Evolutionary conservation across 169 alveolate genomes (phyloP), one percentile per base, ranked within the genome.

Genomic region (Plasmodium ovale): DNA sequence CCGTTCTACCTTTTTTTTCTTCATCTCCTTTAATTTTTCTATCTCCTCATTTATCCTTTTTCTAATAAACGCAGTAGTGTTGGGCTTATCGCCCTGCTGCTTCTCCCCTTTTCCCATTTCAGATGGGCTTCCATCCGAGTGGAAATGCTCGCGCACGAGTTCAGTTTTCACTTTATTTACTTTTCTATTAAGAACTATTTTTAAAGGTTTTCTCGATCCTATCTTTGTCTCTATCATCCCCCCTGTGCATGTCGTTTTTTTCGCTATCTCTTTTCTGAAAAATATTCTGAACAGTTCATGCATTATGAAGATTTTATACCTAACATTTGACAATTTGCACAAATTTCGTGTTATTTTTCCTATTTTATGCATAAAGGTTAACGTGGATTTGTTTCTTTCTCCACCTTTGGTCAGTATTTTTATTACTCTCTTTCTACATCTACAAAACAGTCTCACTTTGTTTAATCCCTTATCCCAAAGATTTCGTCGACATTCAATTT

Each of bases 201-300:
- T 69, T 47, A 19, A 35, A 10, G 67, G 82, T 23, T 25, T 10
- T 39, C n/a, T 39, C 51, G 25, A 10, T 51, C 3, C 19, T 60
- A 12, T 14, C 71, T 9, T 60, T 25, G 6, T 21, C 6, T 29
- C 29, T 54, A 4, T 49, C 37, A 51, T 70, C 68, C 25, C 49
- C 65, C 21, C 49, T 2, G 7, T 39, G 42, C 2, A 12, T 49
- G 29, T 23, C 64, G 6, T 51, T 9, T 51, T 12, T 16, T 68
- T 68, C 79, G 23, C 12, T 0, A 25, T 12, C 64, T 27, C 23
- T 44, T 44, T 56, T 47, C 49, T 69, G 49, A 49, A 23, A 54
- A 58, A 58, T n/a, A 72, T 9, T 21, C 87, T 72, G 19, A 54
- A 47, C 12, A 72, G 64, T 64, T 72, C 87, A 21, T 54, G 71